Evolutionary conservation across 805 yeast genomes (phyloP).

Genomic region (Metschnikowia matae): DNA sequence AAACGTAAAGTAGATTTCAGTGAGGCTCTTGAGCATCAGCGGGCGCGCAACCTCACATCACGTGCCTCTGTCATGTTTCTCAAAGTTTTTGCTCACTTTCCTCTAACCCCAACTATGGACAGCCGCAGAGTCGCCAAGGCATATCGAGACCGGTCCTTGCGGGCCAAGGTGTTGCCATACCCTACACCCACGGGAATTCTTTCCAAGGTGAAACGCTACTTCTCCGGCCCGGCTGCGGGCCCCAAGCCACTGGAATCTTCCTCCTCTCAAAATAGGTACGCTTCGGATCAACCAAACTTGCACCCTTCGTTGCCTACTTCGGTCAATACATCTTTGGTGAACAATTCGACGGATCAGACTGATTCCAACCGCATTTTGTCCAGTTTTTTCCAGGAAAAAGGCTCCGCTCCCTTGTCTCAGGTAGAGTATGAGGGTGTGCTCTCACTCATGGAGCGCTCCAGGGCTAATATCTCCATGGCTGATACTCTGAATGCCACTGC

Average conservation of each 20-base stretch:
- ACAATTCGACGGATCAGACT: conserved; percentile 6
- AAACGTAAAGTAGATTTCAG: too few species aligned
- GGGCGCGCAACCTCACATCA: conserved; percentile 2
- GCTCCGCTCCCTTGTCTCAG: conserved; percentile 67
- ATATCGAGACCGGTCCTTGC: conserved; percentile 22
- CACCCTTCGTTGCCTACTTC: conserved; percentile 2
- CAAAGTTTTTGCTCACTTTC: conserved; percentile 2
- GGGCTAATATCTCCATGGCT: conserved; percentile 13
- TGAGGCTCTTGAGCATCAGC: not conserved
- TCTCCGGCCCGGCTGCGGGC: conserved; percentile 14
- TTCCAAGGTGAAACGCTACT: conserved; percentile 26
- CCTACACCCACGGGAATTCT: conserved; percentile 23
- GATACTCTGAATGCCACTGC: conserved; percentile 6
- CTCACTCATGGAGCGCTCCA: conserved; percentile 41
- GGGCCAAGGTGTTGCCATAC: conserved; percentile 21
- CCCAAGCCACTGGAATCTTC: not conserved
- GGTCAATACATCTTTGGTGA: conserved; percentile 7
- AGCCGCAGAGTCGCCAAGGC: conserved; percentile 32
- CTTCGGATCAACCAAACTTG: conserved; percentile 1
- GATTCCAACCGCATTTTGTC: conserved; percentile 55
- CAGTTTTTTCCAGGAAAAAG: conserved; percentile 67
- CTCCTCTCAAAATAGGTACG: not conserved
- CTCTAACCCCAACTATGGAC: conserved; percentile 24
- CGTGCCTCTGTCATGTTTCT: conserved; percentile 5
- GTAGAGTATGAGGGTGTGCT: conserved; percentile 80